Conservation (phyloP, 176 grass and related monocot genomes). For the Tillandsia fasciculata region DNA sequence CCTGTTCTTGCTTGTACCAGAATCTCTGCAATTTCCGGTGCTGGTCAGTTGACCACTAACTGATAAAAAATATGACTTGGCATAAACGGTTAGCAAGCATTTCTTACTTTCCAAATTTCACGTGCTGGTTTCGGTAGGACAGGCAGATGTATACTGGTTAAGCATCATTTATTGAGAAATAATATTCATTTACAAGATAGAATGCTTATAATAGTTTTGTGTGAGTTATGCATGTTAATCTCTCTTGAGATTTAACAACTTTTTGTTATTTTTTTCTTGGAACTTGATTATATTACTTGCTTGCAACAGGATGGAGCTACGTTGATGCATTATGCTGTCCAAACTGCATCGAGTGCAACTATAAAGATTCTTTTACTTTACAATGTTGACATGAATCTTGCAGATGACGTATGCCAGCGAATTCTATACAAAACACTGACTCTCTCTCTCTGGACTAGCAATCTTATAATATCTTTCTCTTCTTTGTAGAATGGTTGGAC, state of each 20-base stretch:
- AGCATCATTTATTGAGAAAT: no score
- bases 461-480: slow-evolving; percentile 1
- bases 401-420: slow-evolving; percentile 62
- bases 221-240: neutral
- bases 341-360: slow-evolving; percentile 63
- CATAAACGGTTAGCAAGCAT: no score
- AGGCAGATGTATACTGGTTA: no score
- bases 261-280: neutral
- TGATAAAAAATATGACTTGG: no score
- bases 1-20: no score
- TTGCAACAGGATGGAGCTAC: slow-evolving; percentile 81
- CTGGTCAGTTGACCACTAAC: no score
- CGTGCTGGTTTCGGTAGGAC: no score
- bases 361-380: slow-evolving; percentile 87
- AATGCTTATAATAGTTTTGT: neutral
- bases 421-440: neutral
- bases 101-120: no score
- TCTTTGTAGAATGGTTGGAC: slow-evolving; percentile 78
- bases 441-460: slow-evolving; percentile 25
- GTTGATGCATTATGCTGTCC: slow-evolving; percentile 88
- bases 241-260: neutral
- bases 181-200: neutral
- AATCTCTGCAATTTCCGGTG: no score
- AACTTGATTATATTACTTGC: neutral
- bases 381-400: slow-evolving; percentile 77